Base-by-base conservation (phyloP, 75 land plant genomes). In the Azolla pinnata region DNA sequence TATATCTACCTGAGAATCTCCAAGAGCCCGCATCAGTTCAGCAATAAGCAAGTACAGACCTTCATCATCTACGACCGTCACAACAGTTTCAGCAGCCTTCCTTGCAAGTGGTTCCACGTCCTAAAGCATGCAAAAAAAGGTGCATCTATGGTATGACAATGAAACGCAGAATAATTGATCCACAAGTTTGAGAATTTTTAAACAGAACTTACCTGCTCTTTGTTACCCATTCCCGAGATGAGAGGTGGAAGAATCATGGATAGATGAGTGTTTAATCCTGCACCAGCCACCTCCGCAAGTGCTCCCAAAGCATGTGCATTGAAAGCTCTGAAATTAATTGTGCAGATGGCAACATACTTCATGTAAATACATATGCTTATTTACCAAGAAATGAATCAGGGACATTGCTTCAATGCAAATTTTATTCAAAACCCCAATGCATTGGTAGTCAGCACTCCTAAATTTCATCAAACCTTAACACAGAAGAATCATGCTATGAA, bases 241-340 rank as follows among this genome's bases (percentile, higher is more conserved):
- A 95, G 74, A 29, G 99, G 84, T 42, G 97, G 88, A 64, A 95
- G 75, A 65, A 95, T 26, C 12, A 71, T 80, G 19, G 83, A 77
- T 18, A 95, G 64, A 34, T 95, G 99, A 47, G 58, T 32, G 62
- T 86, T 74, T 17, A 95, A 73, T 33, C 97, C 97, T 60, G 99
- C 77, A n/a, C 99, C 99, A 44, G 99, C 99, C 66, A 95, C 99
- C 54, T 95, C 99, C 17, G 97, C 99, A 57, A 95, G 70, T 8
- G 99, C 99, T 57, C 92, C 99, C 20, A 95, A 59, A 33, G 99
- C 99, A 74, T 95, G 99, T 17, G 97, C 99, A 75, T 95, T 95
- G 67, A 95, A 90, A 54, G 97, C 91, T 32, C 99, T 95, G 76
- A 27, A 75, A 48, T 9, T 17, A 28, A 12, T 12, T 42, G 12